Percentiles rank a stretch among this genome's conserved stretches.
Evolutionary conservation across 768 basidiomycete species (phyloP).

Genomic region (Leccinum aurantiacum): DNA sequence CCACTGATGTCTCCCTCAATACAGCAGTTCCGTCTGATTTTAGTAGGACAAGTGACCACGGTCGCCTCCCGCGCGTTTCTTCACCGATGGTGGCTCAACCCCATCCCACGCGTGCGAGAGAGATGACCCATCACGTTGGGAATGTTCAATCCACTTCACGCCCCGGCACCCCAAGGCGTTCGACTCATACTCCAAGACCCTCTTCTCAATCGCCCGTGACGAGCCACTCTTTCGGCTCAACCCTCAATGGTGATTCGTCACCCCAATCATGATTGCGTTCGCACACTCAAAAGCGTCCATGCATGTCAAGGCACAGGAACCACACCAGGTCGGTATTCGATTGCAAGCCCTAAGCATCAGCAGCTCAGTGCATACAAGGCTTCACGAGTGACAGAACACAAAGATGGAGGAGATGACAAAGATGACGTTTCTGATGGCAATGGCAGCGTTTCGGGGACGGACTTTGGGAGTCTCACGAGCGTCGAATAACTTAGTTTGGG

Average conservation of each 20-base stretch:
- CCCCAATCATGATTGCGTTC: slow-evolving; percentile 38
- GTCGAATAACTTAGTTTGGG: slow-evolving; percentile 37
- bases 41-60: slow-evolving; percentile 7
- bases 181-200: slow-evolving; percentile 26
- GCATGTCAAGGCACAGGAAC: slow-evolving; percentile 34
- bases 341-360: slow-evolving; percentile 21
- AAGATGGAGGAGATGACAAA: slow-evolving; percentile 23
- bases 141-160: slow-evolving; percentile 22
- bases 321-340: slow-evolving; percentile 21
- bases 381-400: slow-evolving; percentile 12
- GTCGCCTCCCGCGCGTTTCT: slow-evolving; percentile 10
- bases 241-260: slow-evolving; percentile 51
- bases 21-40: background rate
- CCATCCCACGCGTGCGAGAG: slow-evolving; percentile 26
- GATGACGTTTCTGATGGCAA: slow-evolving; percentile 39
- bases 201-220: slow-evolving; percentile 33
- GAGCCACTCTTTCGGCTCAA: slow-evolving; percentile 37
- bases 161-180: slow-evolving; percentile 30
- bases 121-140: slow-evolving; percentile 16
- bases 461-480: slow-evolving; percentile 51
- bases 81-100: slow-evolving; percentile 29
- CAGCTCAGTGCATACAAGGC: slow-evolving; percentile 23
- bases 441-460: slow-evolving; percentile 41
- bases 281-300: slow-evolving; percentile 36
- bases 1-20: slow-evolving; percentile 50